phyloP scores from a whole-genome alignment of 1,284 basidiomycete species.

The Bondarzewia mesenterica region DNA sequence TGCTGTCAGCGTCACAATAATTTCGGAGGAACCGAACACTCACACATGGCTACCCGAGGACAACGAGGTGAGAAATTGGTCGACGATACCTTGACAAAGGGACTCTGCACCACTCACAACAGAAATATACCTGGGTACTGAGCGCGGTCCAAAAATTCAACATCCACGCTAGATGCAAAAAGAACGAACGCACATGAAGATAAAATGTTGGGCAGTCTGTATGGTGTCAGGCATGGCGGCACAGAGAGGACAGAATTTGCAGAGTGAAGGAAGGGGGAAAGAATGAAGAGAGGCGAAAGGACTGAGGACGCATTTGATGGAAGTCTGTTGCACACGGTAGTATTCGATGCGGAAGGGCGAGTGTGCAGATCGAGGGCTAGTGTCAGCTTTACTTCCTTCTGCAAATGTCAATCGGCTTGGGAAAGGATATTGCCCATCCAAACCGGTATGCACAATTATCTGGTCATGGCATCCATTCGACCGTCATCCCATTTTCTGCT shows the following conservation, averaged over 20 bases:
- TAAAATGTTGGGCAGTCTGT: constrained; percentile 37
- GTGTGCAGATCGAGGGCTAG: neutral
- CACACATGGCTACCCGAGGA: constrained; percentile 62
- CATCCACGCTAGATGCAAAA: constrained; percentile 6
- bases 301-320: neutral
- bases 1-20: constrained; percentile 15
- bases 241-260: constrained; percentile 1
- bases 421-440: neutral
- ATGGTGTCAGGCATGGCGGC: constrained; percentile 30
- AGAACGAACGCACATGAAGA: constrained; percentile 38
- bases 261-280: neutral
- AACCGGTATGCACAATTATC: neutral
- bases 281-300: neutral
- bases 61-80: constrained; percentile 12
- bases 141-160: neutral
- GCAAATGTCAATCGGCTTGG: neutral
- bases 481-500: too few species aligned
- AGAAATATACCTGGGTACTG: constrained; percentile 73
- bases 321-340: neutral
- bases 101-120: constrained; percentile 51
- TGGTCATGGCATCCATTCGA: too few species aligned
- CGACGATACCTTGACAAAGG: neutral
- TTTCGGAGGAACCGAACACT: constrained; percentile 19
- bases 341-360: neutral
- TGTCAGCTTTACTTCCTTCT: too few species aligned